These are phyloP conservation scores for Fusarium ramigenum DNA, from an alignment of 2,329 filamentous ascomycete species.

Conservation along the genomic window DNA sequence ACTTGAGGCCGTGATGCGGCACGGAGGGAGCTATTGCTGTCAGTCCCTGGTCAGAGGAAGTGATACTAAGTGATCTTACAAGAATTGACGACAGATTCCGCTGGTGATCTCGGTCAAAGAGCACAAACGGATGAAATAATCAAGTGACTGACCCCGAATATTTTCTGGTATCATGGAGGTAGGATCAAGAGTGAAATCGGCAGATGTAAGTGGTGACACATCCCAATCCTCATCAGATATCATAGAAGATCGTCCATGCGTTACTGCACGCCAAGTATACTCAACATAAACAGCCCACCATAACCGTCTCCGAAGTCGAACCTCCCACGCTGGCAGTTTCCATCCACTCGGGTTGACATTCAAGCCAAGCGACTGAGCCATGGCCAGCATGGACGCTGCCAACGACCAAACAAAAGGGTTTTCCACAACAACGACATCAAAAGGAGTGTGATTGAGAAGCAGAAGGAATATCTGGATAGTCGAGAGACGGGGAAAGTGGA, in stretches of 20 bases:
- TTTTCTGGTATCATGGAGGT: not conserved
- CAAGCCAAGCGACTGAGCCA: not conserved
- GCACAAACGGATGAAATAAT: not conserved
- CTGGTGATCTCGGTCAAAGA: not conserved
- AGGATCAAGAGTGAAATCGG: not conserved
- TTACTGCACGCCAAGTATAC: not conserved
- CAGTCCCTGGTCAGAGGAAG: no score
- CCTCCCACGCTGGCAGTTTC: not conserved
- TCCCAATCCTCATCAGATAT: not conserved
- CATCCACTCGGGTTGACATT: not conserved
- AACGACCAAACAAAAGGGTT: not conserved
- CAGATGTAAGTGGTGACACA: not conserved
- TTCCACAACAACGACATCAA: not conserved
- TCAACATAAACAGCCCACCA: conserved; percentile 4
- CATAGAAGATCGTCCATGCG: not conserved
- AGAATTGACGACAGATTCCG: not conserved
- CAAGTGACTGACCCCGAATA: not conserved
- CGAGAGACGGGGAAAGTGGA: not conserved
- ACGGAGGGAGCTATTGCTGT: not conserved
- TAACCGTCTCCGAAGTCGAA: not conserved
- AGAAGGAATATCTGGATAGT: not conserved
- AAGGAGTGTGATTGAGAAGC: not conserved
- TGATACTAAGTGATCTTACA: no score
- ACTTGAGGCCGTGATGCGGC: not conserved
- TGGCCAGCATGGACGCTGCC: not conserved